These are phyloP conservation scores for Candida sojae DNA, from an alignment of 1,139 yeast genomes.

Conservation along the genomic window DNA sequence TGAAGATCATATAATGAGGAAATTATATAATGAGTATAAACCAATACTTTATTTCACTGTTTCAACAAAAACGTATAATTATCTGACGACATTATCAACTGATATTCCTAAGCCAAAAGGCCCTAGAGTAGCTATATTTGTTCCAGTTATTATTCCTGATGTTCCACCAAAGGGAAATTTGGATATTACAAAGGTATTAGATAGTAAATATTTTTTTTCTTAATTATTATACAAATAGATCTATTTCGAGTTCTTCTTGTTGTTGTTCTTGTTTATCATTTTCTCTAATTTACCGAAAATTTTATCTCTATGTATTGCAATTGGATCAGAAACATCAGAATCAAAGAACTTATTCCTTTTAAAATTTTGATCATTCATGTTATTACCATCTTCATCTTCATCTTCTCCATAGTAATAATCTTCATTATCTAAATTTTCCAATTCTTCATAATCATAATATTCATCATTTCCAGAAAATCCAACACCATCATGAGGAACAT, in stretches of 20 bases:
- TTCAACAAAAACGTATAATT: slow-evolving; percentile 11
- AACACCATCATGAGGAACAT: slow-evolving; percentile 40
- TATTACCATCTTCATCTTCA: slow-evolving; percentile 15
- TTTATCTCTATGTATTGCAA: slow-evolving; percentile 63
- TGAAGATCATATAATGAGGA: slow-evolving; percentile 5
- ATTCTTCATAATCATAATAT: slow-evolving; percentile 16
- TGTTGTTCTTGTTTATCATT: slow-evolving; percentile 43
- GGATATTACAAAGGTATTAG: slow-evolving; percentile 31
- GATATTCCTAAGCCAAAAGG: neutral
- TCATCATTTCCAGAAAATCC: slow-evolving; percentile 17
- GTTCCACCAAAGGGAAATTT: slow-evolving; percentile 36
- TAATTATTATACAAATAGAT: too few relatives aligned
- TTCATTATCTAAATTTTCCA: slow-evolving; percentile 19
- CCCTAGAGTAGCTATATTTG: slow-evolving; percentile 19
- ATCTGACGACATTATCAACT: neutral
- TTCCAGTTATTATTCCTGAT: slow-evolving; percentile 28
- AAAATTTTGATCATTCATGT: slow-evolving; percentile 6
- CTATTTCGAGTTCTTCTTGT: slow-evolving; percentile 10
- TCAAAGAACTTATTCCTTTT: slow-evolving; percentile 52
- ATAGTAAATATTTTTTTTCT: slow-evolving; percentile 42
- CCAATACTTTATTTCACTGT: slow-evolving; percentile 23
- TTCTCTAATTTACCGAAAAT: slow-evolving; percentile 58
- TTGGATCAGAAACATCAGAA: slow-evolving; percentile 55
- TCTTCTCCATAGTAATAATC: slow-evolving; percentile 25
- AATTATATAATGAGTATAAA: slow-evolving; percentile 18